Evolutionary conservation across 2,329 filamentous ascomycete genomes (phyloP).

Genomic region (Diaporthe vaccinii): DNA sequence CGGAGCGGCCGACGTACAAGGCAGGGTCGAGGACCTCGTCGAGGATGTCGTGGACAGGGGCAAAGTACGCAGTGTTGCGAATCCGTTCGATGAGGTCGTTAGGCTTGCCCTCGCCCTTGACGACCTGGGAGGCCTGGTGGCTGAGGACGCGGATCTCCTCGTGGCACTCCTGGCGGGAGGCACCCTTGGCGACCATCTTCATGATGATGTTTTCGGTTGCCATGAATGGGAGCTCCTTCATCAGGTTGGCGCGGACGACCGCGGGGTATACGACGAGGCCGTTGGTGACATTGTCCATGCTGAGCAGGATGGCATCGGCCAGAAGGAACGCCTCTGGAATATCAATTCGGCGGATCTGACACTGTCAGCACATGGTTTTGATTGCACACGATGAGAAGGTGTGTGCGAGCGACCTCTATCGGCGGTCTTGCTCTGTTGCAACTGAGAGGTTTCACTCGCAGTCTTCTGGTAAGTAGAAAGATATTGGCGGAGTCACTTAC

Average conservation of each 20-base stretch:
- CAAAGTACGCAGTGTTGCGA: conserved; percentile 79
- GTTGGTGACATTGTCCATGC: conserved; percentile 47
- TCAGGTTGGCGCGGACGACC: conserved; percentile 75
- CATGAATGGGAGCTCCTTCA: conserved; percentile 90
- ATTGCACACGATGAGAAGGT: not conserved
- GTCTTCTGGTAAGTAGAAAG: conserved; percentile 46
- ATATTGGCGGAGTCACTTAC: conserved; percentile 48
- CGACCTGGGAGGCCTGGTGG: conserved; percentile 79
- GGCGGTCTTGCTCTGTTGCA: conserved; percentile 33
- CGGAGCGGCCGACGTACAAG: conserved; percentile 61
- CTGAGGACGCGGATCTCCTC: conserved; percentile 88
- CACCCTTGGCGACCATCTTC: conserved; percentile 79
- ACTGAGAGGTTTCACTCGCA: not conserved
- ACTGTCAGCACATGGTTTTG: not conserved
- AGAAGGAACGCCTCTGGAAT: conserved; percentile 77
- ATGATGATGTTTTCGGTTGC: conserved; percentile 80
- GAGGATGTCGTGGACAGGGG: conserved; percentile 76
- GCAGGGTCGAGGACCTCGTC: conserved; percentile 76
- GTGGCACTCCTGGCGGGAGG: conserved; percentile 84
- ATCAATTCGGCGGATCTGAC: conserved; percentile 69
- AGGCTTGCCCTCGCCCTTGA: conserved; percentile 71
- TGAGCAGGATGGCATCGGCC: conserved; percentile 76
- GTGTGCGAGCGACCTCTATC: conserved; percentile 54
- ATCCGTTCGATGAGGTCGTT: conserved; percentile 90
- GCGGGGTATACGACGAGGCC: conserved; percentile 82